Evolutionary conservation across 495 filamentous ascomycete genomes (phyloP), one percentile per base, ranked within the genome.

Genomic region (Talaromyces adpressus): DNA sequence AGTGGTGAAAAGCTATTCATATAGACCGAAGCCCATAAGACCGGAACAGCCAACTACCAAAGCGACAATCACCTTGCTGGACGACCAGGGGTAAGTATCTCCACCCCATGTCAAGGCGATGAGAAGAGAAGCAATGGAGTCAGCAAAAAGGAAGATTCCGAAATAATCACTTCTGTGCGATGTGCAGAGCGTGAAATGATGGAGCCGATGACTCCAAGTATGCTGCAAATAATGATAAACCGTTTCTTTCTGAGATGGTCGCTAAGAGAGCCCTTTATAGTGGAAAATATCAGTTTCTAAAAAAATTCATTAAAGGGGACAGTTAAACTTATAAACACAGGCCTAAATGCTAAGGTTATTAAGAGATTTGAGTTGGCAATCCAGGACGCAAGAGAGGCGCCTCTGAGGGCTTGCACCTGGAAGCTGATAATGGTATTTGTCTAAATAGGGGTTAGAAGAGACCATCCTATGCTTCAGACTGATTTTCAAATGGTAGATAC

Each of bases 91-190:
- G 67, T 81, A 85, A 67, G 80, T 72, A 1, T 77, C 68, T 0
- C 84, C 85, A 12, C 81, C 86, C 81, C 82, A 87, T 4, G 80
- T 78, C 0, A 88, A 52, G 0, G 79, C 80, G 23, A 87, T 75
- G 4, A 87, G 71, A 60, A 88, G 75, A 5, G 72, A 66, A 11
- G 77, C 75, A 3, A 72, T 68, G 0, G 73, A 72, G 14, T 67
- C 72, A 5, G 82, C 72, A 65, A 89, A 85, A 7, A 87, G 25
- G 0, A 77, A 29, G 20, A 73, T 74, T 0, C 87, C 86, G n/a
- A 80, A 25, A 77, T 79, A 87, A 70, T 41, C 29, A 60, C 57
- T 45, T 36, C 22, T 18, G 57, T 60, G 18, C 18, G 29, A 41
- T 36, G 29, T 12, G 57, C 57, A 0, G 29, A 39, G 36, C 57